Evolutionary conservation across 2,329 filamentous ascomycete genomes (phyloP).

Genomic region (Beauveria varroae): DNA sequence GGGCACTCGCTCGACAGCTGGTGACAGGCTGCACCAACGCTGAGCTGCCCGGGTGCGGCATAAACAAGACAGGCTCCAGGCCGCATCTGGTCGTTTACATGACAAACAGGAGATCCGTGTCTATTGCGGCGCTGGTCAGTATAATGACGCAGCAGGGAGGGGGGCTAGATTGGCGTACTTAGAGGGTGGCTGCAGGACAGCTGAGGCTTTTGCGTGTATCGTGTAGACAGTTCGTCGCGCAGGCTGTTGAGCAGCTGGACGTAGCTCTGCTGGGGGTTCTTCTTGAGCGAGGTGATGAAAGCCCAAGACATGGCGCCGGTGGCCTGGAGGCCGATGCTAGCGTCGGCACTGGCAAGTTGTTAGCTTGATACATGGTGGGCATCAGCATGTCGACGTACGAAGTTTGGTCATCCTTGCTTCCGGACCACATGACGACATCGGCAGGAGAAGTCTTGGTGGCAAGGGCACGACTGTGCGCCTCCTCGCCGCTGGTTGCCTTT

Average conservation of each 20-base stretch:
- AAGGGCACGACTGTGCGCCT: slow-evolving; percentile 72
- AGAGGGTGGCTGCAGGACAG: slow-evolving; percentile 94
- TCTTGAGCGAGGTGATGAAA: slow-evolving; percentile 86
- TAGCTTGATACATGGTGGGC: neutral
- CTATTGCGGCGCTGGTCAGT: slow-evolving; percentile 27
- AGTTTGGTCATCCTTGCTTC: slow-evolving; percentile 93
- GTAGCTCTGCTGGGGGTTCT: slow-evolving; percentile 97
- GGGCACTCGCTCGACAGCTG: neutral
- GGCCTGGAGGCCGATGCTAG: slow-evolving; percentile 81
- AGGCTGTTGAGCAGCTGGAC: slow-evolving; percentile 95
- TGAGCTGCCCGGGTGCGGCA: neutral
- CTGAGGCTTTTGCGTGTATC: slow-evolving; percentile 93
- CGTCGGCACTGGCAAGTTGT: slow-evolving; percentile 65
- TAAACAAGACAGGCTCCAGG: neutral
- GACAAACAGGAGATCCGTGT: slow-evolving; percentile 56
- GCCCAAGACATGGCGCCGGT: slow-evolving; percentile 98
- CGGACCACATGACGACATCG: slow-evolving; percentile 96
- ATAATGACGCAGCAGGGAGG: slow-evolving; percentile 17
- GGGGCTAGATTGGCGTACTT: slow-evolving; percentile 50
- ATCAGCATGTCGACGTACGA: slow-evolving; percentile 50
- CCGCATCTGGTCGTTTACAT: slow-evolving; percentile 35
- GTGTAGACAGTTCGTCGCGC: slow-evolving; percentile 78
- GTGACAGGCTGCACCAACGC: neutral
- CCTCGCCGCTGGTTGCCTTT: slow-evolving; percentile 74
- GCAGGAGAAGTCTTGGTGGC: slow-evolving; percentile 90